Conservation (phyloP, 2,329 filamentous ascomycete species). For the Colletotrichum sp. region DNA sequence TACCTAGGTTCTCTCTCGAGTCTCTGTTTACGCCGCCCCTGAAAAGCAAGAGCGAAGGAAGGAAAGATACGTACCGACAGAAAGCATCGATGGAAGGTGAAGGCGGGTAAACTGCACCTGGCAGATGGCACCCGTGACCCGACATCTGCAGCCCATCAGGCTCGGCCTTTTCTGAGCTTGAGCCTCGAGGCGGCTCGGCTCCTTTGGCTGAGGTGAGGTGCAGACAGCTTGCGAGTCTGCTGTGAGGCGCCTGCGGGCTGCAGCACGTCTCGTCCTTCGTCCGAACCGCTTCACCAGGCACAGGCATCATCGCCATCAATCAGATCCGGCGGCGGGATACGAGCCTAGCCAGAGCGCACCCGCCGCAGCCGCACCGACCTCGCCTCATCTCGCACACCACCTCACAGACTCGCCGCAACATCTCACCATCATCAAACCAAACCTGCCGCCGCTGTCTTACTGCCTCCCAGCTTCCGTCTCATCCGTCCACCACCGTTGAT, state of each 20-base stretch:
- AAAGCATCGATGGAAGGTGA: background rate
- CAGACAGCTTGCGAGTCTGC: background rate
- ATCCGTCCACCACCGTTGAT: constrained; percentile 8
- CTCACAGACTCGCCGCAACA: background rate
- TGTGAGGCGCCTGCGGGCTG: background rate
- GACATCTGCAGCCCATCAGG: background rate
- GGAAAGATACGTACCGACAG: background rate
- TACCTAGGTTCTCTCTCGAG: background rate
- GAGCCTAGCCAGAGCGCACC: background rate
- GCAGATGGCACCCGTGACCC: background rate
- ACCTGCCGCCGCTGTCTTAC: constrained; percentile 12
- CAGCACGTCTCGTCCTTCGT: background rate
- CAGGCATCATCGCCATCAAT: background rate
- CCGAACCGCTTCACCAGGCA: background rate
- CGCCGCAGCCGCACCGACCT: constrained; percentile 9
- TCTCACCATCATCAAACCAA: constrained; percentile 14
- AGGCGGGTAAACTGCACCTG: background rate
- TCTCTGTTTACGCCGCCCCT: background rate
- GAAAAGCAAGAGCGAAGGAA: background rate
- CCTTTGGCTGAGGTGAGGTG: background rate
- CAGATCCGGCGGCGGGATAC: background rate
- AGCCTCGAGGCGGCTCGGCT: background rate
- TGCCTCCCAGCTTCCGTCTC: background rate
- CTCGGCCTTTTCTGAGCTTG: background rate
- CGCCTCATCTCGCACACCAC: constrained; percentile 2